Evolutionary conservation across 495 filamentous ascomycete species (phyloP).

Genomic region (Talaromyces ruber): DNA sequence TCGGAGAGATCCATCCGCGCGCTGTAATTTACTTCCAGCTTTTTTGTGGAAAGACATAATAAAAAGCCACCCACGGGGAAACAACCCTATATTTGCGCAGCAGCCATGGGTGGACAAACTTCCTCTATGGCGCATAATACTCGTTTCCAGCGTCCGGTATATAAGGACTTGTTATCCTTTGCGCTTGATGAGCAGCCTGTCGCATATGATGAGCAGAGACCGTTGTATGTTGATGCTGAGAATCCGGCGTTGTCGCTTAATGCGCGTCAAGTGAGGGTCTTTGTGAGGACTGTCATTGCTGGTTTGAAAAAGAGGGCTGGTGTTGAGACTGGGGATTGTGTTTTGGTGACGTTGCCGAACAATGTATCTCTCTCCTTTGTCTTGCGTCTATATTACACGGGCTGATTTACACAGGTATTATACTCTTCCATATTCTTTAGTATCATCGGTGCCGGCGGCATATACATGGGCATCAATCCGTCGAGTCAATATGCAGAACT

Average conservation of each 20-base stretch:
- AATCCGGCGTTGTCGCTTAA: conserved; percentile 46
- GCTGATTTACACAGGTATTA: conserved; percentile 26
- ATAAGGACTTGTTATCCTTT: conserved; percentile 35
- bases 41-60: neutral
- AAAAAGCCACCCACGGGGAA: neutral
- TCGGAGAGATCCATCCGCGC: neutral
- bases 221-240: conserved; percentile 49
- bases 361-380: conserved; percentile 27
- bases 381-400: neutral
- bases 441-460: conserved; percentile 38
- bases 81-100: neutral
- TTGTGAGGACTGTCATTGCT: conserved; percentile 45
- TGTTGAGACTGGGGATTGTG: conserved; percentile 47
- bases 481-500: conserved; percentile 23
- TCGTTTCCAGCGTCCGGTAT: conserved; percentile 10
- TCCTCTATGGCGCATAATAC: neutral
- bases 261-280: conserved; percentile 35
- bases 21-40: neutral
- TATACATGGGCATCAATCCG: conserved; percentile 31
- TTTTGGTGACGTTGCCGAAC: conserved; percentile 55
- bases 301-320: conserved; percentile 43
- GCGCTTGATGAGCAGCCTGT: conserved; percentile 24
- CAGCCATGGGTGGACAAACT: neutral
- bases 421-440: conserved; percentile 40
- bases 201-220: conserved; percentile 26